Conservation (phyloP, 2,329 filamentous ascomycete species). For the Madurella mycetomatis region DNA sequence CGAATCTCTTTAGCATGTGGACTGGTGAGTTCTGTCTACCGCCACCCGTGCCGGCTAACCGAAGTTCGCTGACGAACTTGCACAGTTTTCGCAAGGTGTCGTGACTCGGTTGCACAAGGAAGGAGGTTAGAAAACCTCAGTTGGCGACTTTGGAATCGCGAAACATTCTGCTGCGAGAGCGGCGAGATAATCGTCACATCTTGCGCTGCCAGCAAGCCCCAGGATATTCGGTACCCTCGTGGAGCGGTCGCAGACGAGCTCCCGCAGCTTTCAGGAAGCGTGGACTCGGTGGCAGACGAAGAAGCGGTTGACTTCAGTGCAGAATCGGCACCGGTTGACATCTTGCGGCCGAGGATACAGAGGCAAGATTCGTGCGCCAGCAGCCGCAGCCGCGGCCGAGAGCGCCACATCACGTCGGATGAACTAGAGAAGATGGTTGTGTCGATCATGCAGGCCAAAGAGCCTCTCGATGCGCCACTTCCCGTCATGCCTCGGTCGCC, state of each 20-base stretch:
- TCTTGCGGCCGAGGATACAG: constrained; percentile 62
- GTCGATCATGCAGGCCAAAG: constrained; percentile 86
- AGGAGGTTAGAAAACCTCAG: constrained; percentile 89
- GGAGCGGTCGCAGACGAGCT: constrained; percentile 49
- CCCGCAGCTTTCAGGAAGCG: constrained; percentile 71
- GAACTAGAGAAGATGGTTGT: constrained; percentile 92
- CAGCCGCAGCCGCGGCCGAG: constrained; percentile 66
- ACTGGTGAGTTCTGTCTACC: constrained; percentile 59
- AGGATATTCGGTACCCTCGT: constrained; percentile 40
- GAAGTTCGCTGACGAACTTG: constrained; percentile 3
- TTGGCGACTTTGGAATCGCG: constrained; percentile 92
- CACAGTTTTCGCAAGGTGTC: constrained; percentile 87
- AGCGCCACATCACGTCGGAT: constrained; percentile 88
- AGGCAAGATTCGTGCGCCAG: constrained; percentile 67
- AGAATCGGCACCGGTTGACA: constrained; percentile 53
- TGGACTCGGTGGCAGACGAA: constrained; percentile 69
- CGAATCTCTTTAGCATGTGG: constrained; percentile 96
- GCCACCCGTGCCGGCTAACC: not conserved
- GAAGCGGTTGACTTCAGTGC: constrained; percentile 57
- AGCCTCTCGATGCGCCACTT: constrained; percentile 55
- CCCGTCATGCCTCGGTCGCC: constrained; percentile 39
- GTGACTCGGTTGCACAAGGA: constrained; percentile 89
- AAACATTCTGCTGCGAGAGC: constrained; percentile 81
- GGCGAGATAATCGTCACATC: constrained; percentile 47
- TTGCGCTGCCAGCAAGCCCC: constrained; percentile 41